phyloP scores from a whole-genome alignment of 192 early-diverging fungal genomes.

The Fimicolochytrium jonesii region DNA sequence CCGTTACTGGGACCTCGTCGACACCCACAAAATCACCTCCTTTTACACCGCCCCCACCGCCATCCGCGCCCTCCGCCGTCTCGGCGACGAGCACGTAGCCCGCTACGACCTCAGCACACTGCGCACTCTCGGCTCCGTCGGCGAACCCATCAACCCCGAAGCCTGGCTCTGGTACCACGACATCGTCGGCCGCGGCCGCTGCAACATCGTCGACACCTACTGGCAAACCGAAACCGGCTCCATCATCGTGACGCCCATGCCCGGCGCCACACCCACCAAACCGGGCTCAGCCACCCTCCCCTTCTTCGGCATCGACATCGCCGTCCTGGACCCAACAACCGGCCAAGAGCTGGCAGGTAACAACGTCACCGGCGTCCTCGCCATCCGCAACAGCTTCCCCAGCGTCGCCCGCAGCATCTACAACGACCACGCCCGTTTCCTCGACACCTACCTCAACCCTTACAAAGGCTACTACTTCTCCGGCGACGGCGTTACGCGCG shows the following conservation, averaged over 20 bases:
- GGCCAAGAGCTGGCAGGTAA: constrained; percentile 82
- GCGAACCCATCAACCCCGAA: constrained; percentile 97
- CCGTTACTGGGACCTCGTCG: constrained; percentile 63
- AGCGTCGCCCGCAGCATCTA: constrained; percentile 90
- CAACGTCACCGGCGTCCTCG: constrained; percentile 87
- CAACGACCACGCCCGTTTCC: constrained; percentile 84
- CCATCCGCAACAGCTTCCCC: constrained; percentile 82
- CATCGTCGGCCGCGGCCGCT: constrained; percentile 77
- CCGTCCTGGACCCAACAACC: constrained; percentile 77
- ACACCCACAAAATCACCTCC: constrained; percentile 89
- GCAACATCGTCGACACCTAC: constrained; percentile 97
- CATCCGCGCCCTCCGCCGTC: constrained; percentile 88
- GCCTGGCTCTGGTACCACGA: constrained; percentile 98
- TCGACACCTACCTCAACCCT: constrained; percentile 89
- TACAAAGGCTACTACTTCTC: constrained; percentile 95
- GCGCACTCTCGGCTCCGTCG: constrained; percentile 89
- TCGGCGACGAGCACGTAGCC: constrained; percentile 74
- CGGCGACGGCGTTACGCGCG: constrained; percentile 88
- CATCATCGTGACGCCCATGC: constrained; percentile 87
- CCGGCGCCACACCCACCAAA: constrained; percentile 85
- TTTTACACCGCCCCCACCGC: constrained; percentile 99
- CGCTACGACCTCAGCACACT: constrained; percentile 77
- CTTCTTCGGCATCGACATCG: constrained; percentile 93
- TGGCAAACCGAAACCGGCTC: constrained; percentile 79
- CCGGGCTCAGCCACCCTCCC: constrained; percentile 93